phyloP scores from a whole-genome alignment of 805 yeast species.

The Ogataea corticis region DNA sequence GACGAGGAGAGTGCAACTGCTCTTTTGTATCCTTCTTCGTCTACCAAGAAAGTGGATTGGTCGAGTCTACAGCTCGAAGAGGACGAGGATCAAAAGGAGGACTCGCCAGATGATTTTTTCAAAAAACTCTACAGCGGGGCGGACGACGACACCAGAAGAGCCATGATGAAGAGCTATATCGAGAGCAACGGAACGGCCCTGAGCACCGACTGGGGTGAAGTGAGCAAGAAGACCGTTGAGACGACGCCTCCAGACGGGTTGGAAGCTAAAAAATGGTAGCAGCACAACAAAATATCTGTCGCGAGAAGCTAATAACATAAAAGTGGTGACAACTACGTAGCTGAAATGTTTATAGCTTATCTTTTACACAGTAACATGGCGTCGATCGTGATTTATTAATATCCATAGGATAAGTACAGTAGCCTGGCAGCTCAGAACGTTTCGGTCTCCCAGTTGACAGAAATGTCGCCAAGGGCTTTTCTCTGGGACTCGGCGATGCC shows the following conservation, averaged over 20 bases:
- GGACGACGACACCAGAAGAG: conserved; percentile 83
- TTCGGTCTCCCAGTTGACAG: conserved; percentile 25
- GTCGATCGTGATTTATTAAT: no score
- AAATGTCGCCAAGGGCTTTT: conserved; percentile 11
- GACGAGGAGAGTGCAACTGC: conserved; percentile 8
- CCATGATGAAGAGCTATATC: conserved; percentile 95
- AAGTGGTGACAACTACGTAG: no score
- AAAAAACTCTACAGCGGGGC: conserved; percentile 71
- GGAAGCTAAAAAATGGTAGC: conserved; percentile 55
- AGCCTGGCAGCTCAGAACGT: conserved; percentile 12
- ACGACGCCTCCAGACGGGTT: conserved; percentile 75
- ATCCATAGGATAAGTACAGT: no score
- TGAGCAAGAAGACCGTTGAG: conserved; percentile 61
- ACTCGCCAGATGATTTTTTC: conserved; percentile 68
- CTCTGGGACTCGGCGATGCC: neutral
- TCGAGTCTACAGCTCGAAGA: conserved; percentile 44
- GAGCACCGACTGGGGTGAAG: conserved; percentile 93
- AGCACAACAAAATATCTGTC: no score
- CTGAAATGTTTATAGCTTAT: no score
- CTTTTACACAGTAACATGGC: neutral
- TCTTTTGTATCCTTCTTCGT: conserved; percentile 59
- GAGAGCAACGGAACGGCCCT: conserved; percentile 93
- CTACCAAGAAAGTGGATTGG: conserved; percentile 71
- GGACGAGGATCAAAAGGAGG: conserved; percentile 46
- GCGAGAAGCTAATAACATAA: no score